phyloP scores from a whole-genome alignment of 352 stramenopile species.

The Pythium utonaiense region DNA sequence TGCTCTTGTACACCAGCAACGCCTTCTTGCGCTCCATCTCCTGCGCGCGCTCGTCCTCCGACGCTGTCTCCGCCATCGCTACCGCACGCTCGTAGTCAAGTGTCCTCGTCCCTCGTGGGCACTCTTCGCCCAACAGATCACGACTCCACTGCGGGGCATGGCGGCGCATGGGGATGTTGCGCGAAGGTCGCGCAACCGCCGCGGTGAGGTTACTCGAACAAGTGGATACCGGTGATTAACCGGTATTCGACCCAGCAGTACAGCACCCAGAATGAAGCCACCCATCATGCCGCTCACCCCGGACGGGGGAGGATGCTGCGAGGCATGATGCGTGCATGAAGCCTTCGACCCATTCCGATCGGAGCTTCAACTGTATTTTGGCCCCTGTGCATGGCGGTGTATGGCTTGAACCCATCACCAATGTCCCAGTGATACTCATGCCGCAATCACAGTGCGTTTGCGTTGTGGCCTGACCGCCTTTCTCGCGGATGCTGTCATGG shows the following conservation, averaged over 20 bases:
- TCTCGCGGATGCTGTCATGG: background rate
- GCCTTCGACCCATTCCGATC: too few species aligned
- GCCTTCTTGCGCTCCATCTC: slow-evolving; percentile 72
- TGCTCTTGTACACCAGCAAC: slow-evolving; percentile 74
- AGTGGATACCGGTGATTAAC: background rate
- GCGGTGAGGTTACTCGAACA: slow-evolving; percentile 9
- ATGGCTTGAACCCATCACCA: too few species aligned
- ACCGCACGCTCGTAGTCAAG: too few species aligned
- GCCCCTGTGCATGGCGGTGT: too few species aligned
- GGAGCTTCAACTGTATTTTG: too few species aligned
- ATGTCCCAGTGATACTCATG: too few species aligned
- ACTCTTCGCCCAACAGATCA: slow-evolving; percentile 19
- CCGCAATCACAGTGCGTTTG: too few species aligned
- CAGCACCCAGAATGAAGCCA: slow-evolving; percentile 1
- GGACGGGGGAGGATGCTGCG: too few species aligned
- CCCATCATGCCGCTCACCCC: too few species aligned
- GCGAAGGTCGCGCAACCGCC: slow-evolving; percentile 15
- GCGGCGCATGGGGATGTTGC: background rate
- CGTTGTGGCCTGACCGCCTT: background rate
- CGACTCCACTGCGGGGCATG: slow-evolving; percentile 1
- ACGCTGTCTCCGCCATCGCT: background rate
- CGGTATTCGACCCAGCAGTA: background rate
- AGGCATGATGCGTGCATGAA: too few species aligned
- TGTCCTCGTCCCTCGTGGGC: background rate
- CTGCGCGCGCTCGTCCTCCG: slow-evolving; percentile 10